Evolutionary conservation across 257 asterid genomes (phyloP).

Genomic region (Penstemon barbatus): DNA sequence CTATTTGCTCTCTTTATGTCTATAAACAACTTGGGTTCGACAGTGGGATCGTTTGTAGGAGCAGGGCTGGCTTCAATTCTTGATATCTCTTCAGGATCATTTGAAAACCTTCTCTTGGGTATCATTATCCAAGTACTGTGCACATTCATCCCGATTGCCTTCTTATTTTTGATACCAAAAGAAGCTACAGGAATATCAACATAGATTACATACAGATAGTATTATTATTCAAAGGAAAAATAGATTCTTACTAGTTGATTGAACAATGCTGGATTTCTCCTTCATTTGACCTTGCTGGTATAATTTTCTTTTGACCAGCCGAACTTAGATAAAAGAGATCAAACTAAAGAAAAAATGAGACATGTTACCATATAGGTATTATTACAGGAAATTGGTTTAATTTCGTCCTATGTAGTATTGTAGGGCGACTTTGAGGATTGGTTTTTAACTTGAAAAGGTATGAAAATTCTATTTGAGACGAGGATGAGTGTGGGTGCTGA

Average conservation of each 20-base stretch:
- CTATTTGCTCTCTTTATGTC: conserved; percentile 93
- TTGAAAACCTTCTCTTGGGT: conserved; percentile 65
- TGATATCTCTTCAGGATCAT: conserved; percentile 84
- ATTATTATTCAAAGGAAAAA: not conserved
- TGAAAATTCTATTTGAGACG: no score
- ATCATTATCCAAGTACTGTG: conserved; percentile 61
- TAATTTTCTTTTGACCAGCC: conserved; percentile 22
- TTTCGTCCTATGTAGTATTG: no score
- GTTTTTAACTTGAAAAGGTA: no score
- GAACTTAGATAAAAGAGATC: conserved; percentile 22
- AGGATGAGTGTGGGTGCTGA: no score
- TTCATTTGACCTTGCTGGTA: conserved; percentile 17
- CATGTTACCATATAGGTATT: not conserved
- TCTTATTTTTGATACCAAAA: conserved; percentile 83
- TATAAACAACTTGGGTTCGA: conserved; percentile 79
- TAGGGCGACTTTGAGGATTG: no score
- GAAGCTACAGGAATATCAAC: conserved; percentile 85
- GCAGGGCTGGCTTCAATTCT: conserved; percentile 80
- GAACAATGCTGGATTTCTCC: conserved; percentile 3
- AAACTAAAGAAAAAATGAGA: conserved; percentile 4
- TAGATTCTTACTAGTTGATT: conserved; percentile 14
- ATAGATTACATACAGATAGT: conserved; percentile 37
- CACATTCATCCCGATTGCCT: conserved; percentile 59
- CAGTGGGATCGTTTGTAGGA: conserved; percentile 78
- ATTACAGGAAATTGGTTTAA: no score